Percentiles rank a stretch among this genome's conserved stretches.
Evolutionary conservation across 225 moss, liverwort and hornwort species (phyloP).

Genomic region (Asterella californica): DNA sequence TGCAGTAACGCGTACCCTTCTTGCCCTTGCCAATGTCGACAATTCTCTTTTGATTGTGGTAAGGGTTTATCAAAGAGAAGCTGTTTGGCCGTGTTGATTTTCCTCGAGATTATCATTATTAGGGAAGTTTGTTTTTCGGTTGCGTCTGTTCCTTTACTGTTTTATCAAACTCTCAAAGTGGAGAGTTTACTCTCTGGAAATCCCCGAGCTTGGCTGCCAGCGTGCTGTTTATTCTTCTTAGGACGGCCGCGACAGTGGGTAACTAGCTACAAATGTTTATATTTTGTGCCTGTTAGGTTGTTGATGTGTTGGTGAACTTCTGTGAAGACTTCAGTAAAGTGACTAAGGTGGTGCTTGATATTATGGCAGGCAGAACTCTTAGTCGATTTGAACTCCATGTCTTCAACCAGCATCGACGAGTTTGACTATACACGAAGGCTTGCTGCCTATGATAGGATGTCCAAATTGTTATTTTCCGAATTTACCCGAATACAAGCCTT

Average conservation of each 20-base stretch:
- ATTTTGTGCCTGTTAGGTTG: not conserved
- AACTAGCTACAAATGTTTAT: no score
- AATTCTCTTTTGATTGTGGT: constrained; percentile 57
- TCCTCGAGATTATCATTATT: no score
- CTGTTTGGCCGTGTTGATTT: not conserved
- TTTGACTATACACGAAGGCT: constrained; percentile 75
- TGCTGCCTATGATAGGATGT: constrained; percentile 69
- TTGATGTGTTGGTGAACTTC: not conserved
- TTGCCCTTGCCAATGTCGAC: constrained; percentile 58
- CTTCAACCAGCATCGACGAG: constrained; percentile 63
- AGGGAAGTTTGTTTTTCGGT: no score
- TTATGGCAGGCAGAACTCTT: constrained; percentile 57
- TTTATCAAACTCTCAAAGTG: not conserved
- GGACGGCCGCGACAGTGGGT: no score
- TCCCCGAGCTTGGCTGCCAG: not conserved
- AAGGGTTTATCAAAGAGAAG: constrained; percentile 15
- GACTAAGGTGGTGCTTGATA: not conserved
- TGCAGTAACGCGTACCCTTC: constrained; percentile 62
- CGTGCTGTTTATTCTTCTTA: not conserved
- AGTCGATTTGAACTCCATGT: constrained; percentile 83
- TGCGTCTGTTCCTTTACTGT: not conserved
- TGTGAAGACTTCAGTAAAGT: no score
- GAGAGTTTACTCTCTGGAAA: not conserved
- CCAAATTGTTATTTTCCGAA: constrained; percentile 49
- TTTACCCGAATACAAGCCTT: constrained; percentile 61